These are phyloP conservation scores for Aspergillus oerlinghausenensis DNA, from an alignment of 2,329 filamentous ascomycete species.

Conservation along the genomic window DNA sequence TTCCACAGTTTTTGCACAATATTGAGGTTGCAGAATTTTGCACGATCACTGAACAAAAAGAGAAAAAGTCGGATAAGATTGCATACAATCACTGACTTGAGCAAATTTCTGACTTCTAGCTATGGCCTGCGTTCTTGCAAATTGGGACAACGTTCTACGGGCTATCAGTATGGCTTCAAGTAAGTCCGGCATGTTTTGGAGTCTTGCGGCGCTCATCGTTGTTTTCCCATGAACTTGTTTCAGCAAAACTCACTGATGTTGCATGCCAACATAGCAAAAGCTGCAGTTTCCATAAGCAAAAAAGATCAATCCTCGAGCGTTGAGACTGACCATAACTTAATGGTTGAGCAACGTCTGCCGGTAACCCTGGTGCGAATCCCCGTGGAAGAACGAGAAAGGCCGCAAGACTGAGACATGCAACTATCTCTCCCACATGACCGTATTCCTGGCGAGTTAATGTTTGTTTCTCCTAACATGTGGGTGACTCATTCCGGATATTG, in stretches of 20 bases:
- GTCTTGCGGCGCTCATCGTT: not conserved
- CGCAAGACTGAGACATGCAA: not conserved
- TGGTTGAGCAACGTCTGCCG: conserved; percentile 56
- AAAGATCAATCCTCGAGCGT: conserved; percentile 10
- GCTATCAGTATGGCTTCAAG: conserved; percentile 62
- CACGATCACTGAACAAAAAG: not conserved
- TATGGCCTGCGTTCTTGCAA: conserved; percentile 61
- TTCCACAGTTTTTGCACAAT: not conserved
- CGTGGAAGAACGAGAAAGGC: conserved; percentile 20
- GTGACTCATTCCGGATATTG: not conserved
- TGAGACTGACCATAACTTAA: conserved; percentile 54
- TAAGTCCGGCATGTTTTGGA: conserved; percentile 35
- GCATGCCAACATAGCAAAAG: conserved; percentile 21
- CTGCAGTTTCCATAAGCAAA: conserved; percentile 17
- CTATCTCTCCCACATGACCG: not conserved
- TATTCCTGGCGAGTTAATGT: not conserved
- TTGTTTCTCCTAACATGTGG: not conserved
- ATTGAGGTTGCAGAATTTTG: conserved; percentile 6
- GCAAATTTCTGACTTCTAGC: conserved; percentile 36
- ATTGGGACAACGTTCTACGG: conserved; percentile 62
- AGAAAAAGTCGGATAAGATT: not conserved
- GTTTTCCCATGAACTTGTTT: not conserved
- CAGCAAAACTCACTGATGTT: conserved; percentile 1
- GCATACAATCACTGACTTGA: not conserved
- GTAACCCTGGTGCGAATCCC: conserved; percentile 43